Evolutionary conservation across 108 stramenopile species (phyloP), one percentile per base, ranked within the genome.

Genomic region (Nitzschia inconspicua): DNA sequence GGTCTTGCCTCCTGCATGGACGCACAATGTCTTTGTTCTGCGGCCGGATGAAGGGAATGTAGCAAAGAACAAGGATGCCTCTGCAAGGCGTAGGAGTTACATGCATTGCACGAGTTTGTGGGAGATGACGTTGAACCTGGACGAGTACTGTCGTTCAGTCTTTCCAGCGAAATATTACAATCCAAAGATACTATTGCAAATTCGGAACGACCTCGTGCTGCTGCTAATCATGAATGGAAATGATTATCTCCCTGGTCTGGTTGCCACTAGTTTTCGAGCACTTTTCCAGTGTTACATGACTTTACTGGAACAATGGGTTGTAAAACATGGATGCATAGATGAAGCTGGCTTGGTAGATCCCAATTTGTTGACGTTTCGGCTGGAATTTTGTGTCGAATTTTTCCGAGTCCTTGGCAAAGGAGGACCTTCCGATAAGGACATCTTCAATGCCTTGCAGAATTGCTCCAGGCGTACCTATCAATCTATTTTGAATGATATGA

Each of bases 141-240:
- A 57, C 5, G 30, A 60, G 11, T 44, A 47, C 28, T 51, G 32
- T 28, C 35, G 29, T 23, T 30, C 29, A 3, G 24, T 65, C 59
- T 39, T 63, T 61, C 24, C 73, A 51, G 23, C 65, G 62, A 20
- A 75, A 37, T 22, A 54, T 44, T 59, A 31, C 35, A 44, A 48
- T 52, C 65, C 47, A 55, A 58, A 43, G 20, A 26, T 58, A 32
- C 37, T 85, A 2, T 22, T 81, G 47, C 61, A 71, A 49, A 69
- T 84, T 22, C 74, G 93, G 34, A 76, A 74, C 7, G 95, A 96
- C 62, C 36, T 88, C 24, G 82, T 88, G 4, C 44, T 94, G 2
- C 60, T 94, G 7, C 48, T 94, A 22, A 85, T 94, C 35, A 36
- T 96, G 46, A 89, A 88, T 74, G 95, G 95, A 4, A 96, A 96